phyloP scores from a whole-genome alignment of 345 rosid genomes.

The Aquilaria yunnanensis region DNA sequence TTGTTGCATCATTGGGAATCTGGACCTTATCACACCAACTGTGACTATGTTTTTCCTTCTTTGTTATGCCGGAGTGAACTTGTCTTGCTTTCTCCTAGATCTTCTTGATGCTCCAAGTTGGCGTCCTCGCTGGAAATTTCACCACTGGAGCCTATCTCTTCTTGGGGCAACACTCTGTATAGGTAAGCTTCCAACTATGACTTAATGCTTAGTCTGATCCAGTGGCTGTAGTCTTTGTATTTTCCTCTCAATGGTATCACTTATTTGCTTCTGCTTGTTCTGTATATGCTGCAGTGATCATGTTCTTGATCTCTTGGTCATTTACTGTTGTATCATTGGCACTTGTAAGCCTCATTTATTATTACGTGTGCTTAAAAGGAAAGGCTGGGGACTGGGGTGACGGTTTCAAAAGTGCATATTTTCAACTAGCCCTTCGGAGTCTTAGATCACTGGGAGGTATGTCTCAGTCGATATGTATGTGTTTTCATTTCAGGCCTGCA shows the following conservation, averaged over 20 bases:
- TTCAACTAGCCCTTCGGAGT: conserved; percentile 98
- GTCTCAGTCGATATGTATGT: not conserved
- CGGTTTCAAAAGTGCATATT: conserved; percentile 99
- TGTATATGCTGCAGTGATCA: conserved; percentile 73
- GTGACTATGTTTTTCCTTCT: conserved; percentile 96
- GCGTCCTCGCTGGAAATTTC: conserved; percentile 99
- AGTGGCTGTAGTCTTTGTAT: not conserved
- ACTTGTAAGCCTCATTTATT: conserved; percentile 93
- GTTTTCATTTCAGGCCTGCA: too few species aligned
- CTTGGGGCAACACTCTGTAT: conserved; percentile 88
- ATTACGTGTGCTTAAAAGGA: conserved; percentile 80
- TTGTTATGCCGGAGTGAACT: conserved; percentile 94
- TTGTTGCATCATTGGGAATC: conserved; percentile 92
- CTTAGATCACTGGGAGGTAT: conserved; percentile 99
- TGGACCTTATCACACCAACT: conserved; percentile 97
- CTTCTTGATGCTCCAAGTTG: conserved; percentile 99
- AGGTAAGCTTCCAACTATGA: conserved; percentile 37
- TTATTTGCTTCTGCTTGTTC: conserved; percentile 20
- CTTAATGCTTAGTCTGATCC: not conserved
- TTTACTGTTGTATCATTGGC: conserved; percentile 92
- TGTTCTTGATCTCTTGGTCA: conserved; percentile 99
- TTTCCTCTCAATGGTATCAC: conserved; percentile 5
- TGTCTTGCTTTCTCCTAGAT: conserved; percentile 99
- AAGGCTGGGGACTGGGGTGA: conserved; percentile 99
- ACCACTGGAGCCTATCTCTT: conserved; percentile 97